These are phyloP conservation scores for Caryopteris hybrid DNA, from an alignment of 305 asterid species.

Conservation along the genomic window DNA sequence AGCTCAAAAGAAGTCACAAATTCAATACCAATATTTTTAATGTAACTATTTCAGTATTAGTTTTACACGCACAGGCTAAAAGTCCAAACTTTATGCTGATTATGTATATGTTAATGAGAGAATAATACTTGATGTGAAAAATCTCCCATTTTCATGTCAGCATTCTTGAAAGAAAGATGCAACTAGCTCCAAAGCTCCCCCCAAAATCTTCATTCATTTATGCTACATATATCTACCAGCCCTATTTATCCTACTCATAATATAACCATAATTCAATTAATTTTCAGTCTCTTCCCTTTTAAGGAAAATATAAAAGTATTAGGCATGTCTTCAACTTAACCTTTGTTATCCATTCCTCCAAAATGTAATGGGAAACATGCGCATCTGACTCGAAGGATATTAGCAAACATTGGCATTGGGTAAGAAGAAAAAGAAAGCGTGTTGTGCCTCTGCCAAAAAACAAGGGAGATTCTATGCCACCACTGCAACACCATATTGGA, in stretches of 20 bases:
- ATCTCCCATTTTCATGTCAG: neutral
- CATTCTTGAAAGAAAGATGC: neutral
- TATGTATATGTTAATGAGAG: neutral
- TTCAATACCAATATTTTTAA: neutral
- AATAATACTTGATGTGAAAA: neutral
- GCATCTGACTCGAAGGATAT: too few relatives aligned
- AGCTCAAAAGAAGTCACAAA: neutral
- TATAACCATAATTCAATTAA: neutral
- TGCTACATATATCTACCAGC: neutral
- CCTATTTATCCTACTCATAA: neutral
- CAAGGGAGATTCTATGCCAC: too few relatives aligned
- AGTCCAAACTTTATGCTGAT: neutral
- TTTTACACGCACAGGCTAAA: neutral
- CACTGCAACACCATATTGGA: too few relatives aligned
- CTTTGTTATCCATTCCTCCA: neutral
- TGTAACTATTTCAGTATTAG: neutral
- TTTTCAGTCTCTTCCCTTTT: too few relatives aligned
- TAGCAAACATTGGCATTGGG: too few relatives aligned
- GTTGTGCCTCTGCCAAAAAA: too few relatives aligned
- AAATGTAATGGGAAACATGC: too few relatives aligned
- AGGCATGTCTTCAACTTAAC: too few relatives aligned
- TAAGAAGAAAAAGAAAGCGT: too few relatives aligned
- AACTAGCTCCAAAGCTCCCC: neutral
- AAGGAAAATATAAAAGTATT: neutral
- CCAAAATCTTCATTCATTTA: neutral